Evolutionary conservation across 2,329 filamentous ascomycete genomes (phyloP).

Genomic region (Hymenoscyphus occultus): DNA sequence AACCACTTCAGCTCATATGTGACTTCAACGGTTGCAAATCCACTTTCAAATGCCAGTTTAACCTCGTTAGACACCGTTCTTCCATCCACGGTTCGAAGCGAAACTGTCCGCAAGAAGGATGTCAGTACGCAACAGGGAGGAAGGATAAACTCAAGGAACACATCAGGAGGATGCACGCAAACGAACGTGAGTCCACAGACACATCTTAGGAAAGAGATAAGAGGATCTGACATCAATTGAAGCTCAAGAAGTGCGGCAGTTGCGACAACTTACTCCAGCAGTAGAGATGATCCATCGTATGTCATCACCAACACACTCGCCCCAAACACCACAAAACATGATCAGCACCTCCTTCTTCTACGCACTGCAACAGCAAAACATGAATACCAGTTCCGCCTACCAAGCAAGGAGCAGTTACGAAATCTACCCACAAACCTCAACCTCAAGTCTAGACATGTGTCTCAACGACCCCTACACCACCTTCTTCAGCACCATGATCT

Average conservation of each 20-base stretch:
- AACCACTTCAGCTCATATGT: conserved; percentile 7
- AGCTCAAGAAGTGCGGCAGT: background rate
- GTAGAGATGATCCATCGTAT: background rate
- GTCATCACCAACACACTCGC: no score
- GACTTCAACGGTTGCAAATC: conserved; percentile 7
- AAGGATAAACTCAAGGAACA: conserved; percentile 16
- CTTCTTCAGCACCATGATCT: conserved; percentile 5
- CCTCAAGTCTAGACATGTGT: conserved; percentile 5
- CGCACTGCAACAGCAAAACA: background rate
- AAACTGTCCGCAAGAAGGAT: conserved; percentile 9
- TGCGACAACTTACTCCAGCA: background rate
- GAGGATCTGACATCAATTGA: background rate
- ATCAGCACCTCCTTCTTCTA: background rate
- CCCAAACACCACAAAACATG: no score
- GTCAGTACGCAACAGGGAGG: conserved; percentile 11
- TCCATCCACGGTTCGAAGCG: conserved; percentile 16
- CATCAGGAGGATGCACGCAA: background rate
- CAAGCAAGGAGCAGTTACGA: background rate
- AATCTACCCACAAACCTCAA: background rate
- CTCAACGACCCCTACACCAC: background rate
- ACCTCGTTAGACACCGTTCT: conserved; percentile 11
- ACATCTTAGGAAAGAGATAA: background rate
- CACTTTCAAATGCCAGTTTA: conserved; percentile 11
- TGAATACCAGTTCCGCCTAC: background rate
- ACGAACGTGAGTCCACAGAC: conserved; percentile 2